A percentile compares a stretch with the other conserved stretches of the same genome.
These are phyloP conservation scores for Silene coronaria DNA, from an alignment of 179 eudicot species.

Conservation along the genomic window DNA sequence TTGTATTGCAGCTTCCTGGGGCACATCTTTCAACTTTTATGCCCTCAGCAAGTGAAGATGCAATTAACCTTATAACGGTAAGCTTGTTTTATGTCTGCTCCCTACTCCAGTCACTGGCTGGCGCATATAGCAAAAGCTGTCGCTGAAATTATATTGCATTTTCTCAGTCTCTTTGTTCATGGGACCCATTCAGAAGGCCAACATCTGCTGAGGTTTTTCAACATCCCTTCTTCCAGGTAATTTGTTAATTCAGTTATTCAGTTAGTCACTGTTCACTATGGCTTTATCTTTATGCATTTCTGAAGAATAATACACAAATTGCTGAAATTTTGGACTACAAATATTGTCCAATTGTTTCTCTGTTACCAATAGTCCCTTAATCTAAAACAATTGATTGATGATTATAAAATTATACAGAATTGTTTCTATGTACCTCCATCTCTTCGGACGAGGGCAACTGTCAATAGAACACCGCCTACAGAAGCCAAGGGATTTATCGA, in stretches of 20 bases:
- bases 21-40: slow-evolving; percentile 56
- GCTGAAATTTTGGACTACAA: not conserved
- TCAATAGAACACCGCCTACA: slow-evolving; percentile 54
- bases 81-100: slow-evolving; percentile 17
- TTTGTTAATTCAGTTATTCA: not conserved
- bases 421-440: slow-evolving; percentile 77
- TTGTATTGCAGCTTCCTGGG: slow-evolving; percentile 51
- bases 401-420: slow-evolving; percentile 37
- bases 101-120: not conserved
- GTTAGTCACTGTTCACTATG: not conserved
- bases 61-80: slow-evolving; percentile 65
- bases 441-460: slow-evolving; percentile 55
- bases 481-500: slow-evolving; percentile 51
- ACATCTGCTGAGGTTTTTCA: slow-evolving; percentile 80
- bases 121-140: too few species aligned
- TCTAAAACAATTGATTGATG: not conserved
- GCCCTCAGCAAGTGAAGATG: slow-evolving; percentile 78
- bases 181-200: slow-evolving; percentile 96
- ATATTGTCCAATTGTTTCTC: not conserved
- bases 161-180: slow-evolving; percentile 67
- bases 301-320: not conserved
- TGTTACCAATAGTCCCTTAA: not conserved
- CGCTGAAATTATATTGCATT: slow-evolving; percentile 13
- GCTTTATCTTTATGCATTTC: not conserved
- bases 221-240: slow-evolving; percentile 87